phyloP scores from a whole-genome alignment of 352 stramenopile genomes.

The Phytophthora hibernalis region DNA sequence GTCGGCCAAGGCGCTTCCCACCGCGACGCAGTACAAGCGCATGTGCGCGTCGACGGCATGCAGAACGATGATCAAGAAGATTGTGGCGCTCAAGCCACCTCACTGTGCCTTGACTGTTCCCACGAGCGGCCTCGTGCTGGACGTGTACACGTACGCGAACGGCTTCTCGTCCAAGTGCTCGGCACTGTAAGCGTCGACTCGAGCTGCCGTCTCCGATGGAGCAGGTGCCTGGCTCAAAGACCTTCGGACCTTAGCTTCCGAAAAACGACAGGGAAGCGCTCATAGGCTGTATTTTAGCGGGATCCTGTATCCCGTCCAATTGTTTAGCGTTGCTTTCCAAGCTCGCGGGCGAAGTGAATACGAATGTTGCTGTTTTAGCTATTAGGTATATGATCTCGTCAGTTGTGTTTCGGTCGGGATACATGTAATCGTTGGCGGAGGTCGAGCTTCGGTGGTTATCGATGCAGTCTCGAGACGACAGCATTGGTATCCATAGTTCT shows the following conservation, averaged over 20 bases:
- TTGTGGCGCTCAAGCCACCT: conserved; percentile 22
- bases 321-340: not conserved
- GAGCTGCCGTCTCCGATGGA: too few relatives aligned
- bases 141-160: conserved; percentile 27
- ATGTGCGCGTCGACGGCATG: conserved; percentile 29
- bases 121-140: conserved; percentile 23
- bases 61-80: conserved; percentile 13
- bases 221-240: too few relatives aligned
- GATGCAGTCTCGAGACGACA: too few relatives aligned
- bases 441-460: too few relatives aligned
- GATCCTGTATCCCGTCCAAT: not conserved
- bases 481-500: too few relatives aligned
- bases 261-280: not conserved
- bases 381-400: too few relatives aligned
- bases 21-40: conserved; percentile 15
- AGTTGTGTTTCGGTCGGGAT: too few relatives aligned
- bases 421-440: too few relatives aligned
- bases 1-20: conserved; percentile 22
- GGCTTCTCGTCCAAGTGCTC: conserved; percentile 10
- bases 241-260: too few relatives aligned
- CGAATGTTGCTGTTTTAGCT: not conserved
- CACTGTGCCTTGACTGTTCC: conserved; percentile 24
- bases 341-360: not conserved
- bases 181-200: not conserved
- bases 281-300: not conserved